These are phyloP conservation scores for Pyrenophora tritici-repentis DNA, from an alignment of 2,329 filamentous ascomycete species.

Conservation along the genomic window DNA sequence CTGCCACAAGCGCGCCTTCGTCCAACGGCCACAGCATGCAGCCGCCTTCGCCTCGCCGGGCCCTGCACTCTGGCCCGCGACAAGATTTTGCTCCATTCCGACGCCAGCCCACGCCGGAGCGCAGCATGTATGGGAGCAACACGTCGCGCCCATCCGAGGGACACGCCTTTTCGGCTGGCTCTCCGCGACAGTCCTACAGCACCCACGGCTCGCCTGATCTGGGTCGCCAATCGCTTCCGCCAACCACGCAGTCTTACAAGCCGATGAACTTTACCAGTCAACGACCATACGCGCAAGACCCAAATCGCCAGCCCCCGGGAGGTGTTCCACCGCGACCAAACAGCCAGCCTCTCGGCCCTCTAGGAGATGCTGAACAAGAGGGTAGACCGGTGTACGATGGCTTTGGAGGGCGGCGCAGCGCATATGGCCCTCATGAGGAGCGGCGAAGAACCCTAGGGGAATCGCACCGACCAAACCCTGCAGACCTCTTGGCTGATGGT, in stretches of 20 bases:
- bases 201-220: conserved; percentile 44
- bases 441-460: conserved; percentile 44
- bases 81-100: conserved; percentile 45
- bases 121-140: conserved; percentile 34
- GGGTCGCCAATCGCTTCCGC: conserved; percentile 39
- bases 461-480: conserved; percentile 42
- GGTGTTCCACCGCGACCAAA: conserved; percentile 46
- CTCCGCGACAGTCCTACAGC: conserved; percentile 42
- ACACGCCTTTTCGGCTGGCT: conserved; percentile 34
- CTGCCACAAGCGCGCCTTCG: conserved; percentile 47
- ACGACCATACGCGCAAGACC: conserved; percentile 41
- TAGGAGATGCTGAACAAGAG: conserved; percentile 32
- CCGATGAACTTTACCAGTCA: conserved; percentile 37
- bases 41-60: conserved; percentile 52
- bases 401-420: conserved; percentile 31
- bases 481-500: conserved; percentile 37
- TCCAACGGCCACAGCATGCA: conserved; percentile 51
- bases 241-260: conserved; percentile 41
- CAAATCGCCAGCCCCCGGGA: conserved; percentile 29
- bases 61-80: conserved; percentile 34
- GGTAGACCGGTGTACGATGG: conserved; percentile 29
- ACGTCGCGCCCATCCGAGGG: conserved; percentile 36
- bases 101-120: conserved; percentile 46
- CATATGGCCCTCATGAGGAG: conserved; percentile 40
- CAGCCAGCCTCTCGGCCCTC: conserved; percentile 45